Percentiles rank a stretch among this genome's conserved stretches.
phyloP scores from a whole-genome alignment of 2,329 filamentous ascomycete genomes.

The Periconia sp. region DNA sequence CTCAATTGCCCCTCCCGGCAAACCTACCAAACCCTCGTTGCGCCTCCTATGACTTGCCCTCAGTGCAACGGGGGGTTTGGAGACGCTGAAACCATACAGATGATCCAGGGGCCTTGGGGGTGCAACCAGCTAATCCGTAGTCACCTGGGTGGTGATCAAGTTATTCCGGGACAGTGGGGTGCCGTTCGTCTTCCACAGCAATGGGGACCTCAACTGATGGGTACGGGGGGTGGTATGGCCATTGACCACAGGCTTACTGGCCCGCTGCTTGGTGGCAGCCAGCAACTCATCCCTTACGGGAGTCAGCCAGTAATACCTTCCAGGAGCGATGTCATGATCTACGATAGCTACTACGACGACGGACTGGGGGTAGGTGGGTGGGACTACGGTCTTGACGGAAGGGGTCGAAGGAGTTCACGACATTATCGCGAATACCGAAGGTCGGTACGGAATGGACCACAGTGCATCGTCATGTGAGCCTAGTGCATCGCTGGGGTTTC shows the following conservation, averaged over 20 bases:
- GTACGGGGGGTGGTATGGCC: neutral
- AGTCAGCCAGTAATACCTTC: no score
- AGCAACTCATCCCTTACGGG: no score
- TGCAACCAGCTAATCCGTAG: constrained; percentile 39
- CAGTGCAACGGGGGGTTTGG: constrained; percentile 35
- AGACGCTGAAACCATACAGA: constrained; percentile 36
- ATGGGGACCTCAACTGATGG: constrained; percentile 14
- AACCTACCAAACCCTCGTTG: constrained; percentile 31
- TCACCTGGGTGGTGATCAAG: constrained; percentile 30
- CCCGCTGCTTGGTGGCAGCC: constrained; percentile 2
- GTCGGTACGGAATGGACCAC: constrained; percentile 1
- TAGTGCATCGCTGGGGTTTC: neutral
- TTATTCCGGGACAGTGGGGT: constrained; percentile 34
- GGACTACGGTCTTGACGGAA: neutral
- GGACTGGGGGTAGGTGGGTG: neutral
- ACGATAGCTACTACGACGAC: constrained; percentile 6
- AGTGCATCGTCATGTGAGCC: constrained; percentile 15
- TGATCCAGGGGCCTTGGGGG: constrained; percentile 40
- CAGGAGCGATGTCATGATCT: no score
- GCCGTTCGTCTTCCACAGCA: constrained; percentile 20
- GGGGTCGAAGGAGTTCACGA: constrained; percentile 3
- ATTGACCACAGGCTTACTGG: constrained; percentile 3
- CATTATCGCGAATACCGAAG: constrained; percentile 12
- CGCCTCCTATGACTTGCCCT: constrained; percentile 34
- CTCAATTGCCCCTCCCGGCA: constrained; percentile 49